These are phyloP conservation scores for Xylaria cubensis DNA, from an alignment of 495 filamentous ascomycete genomes.

Conservation along the genomic window DNA sequence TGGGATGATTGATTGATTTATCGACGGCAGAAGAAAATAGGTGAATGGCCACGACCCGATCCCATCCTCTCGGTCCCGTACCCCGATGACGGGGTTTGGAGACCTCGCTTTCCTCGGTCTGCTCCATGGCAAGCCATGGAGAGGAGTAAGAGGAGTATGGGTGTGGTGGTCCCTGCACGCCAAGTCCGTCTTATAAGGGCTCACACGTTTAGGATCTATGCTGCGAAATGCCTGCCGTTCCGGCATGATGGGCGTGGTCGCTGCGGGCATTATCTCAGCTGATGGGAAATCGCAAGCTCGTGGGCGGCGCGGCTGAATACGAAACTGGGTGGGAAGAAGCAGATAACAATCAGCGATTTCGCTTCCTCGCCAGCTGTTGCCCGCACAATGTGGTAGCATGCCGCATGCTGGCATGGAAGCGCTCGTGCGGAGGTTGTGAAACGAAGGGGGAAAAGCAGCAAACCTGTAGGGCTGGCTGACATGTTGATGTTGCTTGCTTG, in stretches of 20 bases:
- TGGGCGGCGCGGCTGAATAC: slow-evolving; percentile 24
- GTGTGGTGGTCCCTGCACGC: slow-evolving; percentile 1
- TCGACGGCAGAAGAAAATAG: slow-evolving; percentile 4
- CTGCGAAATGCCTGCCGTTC: slow-evolving; percentile 4
- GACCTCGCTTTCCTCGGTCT: not conserved
- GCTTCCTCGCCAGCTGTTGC: slow-evolving; percentile 19
- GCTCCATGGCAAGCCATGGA: slow-evolving; percentile 6
- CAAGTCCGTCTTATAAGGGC: not conserved
- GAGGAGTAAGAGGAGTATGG: not conserved
- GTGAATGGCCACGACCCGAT: not conserved
- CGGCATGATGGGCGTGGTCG: slow-evolving; percentile 4
- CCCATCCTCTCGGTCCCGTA: slow-evolving; percentile 19
- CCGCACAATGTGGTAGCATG: slow-evolving; percentile 1
- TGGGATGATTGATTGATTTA: not conserved
- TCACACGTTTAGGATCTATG: not conserved
- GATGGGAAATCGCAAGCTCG: not conserved
- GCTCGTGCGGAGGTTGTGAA: slow-evolving; percentile 18
- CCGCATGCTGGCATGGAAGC: not conserved
- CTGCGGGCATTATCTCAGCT: slow-evolving; percentile 21
- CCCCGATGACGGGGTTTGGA: not conserved
- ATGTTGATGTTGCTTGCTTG: not conserved
- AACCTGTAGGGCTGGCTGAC: slow-evolving; percentile 22
- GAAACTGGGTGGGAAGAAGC: slow-evolving; percentile 10
- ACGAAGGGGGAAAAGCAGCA: not conserved
- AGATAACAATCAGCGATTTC: slow-evolving; percentile 4